Conservation (phyloP, 2,329 filamentous ascomycete genomes). For the Cryphonectria nitschkei region DNA sequence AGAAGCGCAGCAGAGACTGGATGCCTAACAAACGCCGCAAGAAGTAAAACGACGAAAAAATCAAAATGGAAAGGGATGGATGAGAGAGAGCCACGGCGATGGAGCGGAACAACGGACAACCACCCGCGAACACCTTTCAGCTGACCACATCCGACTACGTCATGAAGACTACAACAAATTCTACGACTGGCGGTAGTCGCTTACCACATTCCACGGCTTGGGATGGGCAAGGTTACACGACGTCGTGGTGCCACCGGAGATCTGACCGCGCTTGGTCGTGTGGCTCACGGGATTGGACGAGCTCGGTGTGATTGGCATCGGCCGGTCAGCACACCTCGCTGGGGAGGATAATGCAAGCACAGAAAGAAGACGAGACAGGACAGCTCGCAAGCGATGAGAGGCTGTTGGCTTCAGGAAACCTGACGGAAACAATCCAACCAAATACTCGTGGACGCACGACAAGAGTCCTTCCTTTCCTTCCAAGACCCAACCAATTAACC, state of each 20-base stretch:
- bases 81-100: slow-evolving; percentile 12
- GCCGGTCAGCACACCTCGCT: slow-evolving; percentile 24
- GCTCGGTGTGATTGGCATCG: slow-evolving; percentile 14
- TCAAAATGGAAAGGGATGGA: background rate
- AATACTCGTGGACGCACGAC: slow-evolving; percentile 14
- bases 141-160: slow-evolving; percentile 20
- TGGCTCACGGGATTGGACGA: slow-evolving; percentile 20
- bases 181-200: slow-evolving; percentile 15
- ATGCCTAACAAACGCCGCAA: background rate
- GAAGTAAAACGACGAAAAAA: background rate
- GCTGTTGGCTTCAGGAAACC: slow-evolving; percentile 3
- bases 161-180: slow-evolving; percentile 14
- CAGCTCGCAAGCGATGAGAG: slow-evolving; percentile 13
- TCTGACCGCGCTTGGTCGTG: slow-evolving; percentile 18
- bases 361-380: slow-evolving; percentile 2
- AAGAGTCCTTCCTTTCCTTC: background rate
- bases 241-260: slow-evolving; percentile 30
- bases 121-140: slow-evolving; percentile 17
- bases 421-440: slow-evolving; percentile 6
- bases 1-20: slow-evolving; percentile 4
- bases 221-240: slow-evolving; percentile 29
- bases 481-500: background rate
- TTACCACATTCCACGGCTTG: slow-evolving; percentile 8
- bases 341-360: slow-evolving; percentile 2
- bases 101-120: slow-evolving; percentile 22